Percentiles rank a stretch among this genome's conserved stretches.
Evolutionary conservation across 768 basidiomycete species (phyloP).

Genomic region (Amanita pseudoporphyria): DNA sequence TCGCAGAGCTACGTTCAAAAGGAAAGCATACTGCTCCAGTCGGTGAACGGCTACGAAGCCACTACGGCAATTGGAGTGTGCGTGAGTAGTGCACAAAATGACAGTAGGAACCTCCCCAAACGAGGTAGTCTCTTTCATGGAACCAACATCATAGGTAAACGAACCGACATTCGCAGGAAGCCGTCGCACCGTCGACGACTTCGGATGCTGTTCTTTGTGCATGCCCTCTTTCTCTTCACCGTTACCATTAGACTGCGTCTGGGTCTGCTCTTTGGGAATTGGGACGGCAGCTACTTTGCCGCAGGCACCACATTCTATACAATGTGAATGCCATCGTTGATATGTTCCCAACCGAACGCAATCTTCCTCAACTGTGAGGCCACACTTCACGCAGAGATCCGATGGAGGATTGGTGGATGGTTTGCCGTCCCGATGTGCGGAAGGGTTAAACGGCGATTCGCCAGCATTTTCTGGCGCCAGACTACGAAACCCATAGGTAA

Average conservation of each 20-base stretch:
- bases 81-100: constrained; percentile 75
- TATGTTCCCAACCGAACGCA: constrained; percentile 94
- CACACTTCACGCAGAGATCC: constrained; percentile 87
- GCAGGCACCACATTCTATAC: constrained; percentile 78
- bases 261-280: constrained; percentile 38
- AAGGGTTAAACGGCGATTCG: constrained; percentile 61
- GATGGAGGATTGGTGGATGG: constrained; percentile 68
- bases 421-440: constrained; percentile 36
- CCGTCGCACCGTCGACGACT: constrained; percentile 55
- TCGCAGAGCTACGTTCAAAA: constrained; percentile 90
- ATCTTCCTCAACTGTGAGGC: constrained; percentile 91
- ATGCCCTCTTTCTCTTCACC: constrained; percentile 37
- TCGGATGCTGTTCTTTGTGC: constrained; percentile 38
- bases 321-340: constrained; percentile 93
- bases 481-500: constrained; percentile 90
- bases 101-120: constrained; percentile 67
- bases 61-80: constrained; percentile 47
- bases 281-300: constrained; percentile 67
- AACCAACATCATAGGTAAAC: constrained; percentile 72
- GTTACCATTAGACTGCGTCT: constrained; percentile 31
- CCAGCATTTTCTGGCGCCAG: constrained; percentile 88
- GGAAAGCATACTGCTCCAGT: constrained; percentile 94
- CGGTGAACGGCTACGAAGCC: constrained; percentile 92
- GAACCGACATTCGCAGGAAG: constrained; percentile 72
- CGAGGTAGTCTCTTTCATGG: constrained; percentile 54